A percentile compares a stretch with the other conserved stretches of the same genome.
These are phyloP conservation scores for Oenanthe javanica DNA, from an alignment of 140 eudicot species.

Conservation along the genomic window DNA sequence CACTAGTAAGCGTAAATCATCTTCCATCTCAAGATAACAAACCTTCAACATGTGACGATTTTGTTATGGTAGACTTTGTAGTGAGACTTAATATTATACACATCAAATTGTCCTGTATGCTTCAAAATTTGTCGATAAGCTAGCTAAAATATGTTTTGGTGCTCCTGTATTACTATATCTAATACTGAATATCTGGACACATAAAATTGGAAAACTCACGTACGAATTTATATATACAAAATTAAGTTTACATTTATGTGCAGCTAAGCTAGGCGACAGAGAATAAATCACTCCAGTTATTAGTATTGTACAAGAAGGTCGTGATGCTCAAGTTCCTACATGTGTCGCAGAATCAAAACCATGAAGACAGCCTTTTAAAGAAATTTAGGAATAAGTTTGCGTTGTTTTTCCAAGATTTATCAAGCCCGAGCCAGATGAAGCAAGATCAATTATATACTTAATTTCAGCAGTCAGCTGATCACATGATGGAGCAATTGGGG, in stretches of 20 bases:
- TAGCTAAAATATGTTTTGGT: neutral
- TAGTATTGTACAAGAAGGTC: neutral
- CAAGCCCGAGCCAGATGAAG: neutral
- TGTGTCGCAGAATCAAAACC: neutral
- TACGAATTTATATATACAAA: neutral
- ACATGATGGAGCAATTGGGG: conserved; percentile 1
- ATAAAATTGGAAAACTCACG: neutral
- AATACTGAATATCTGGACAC: neutral
- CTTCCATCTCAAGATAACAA: neutral
- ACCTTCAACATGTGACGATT: neutral
- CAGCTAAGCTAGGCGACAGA: neutral
- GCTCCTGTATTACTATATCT: neutral
- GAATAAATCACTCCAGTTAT: neutral
- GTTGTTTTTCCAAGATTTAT: neutral
- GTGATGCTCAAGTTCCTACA: neutral
- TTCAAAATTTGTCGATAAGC: too few species aligned
- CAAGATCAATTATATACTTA: neutral
- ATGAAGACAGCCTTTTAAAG: neutral
- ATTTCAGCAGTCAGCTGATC: neutral
- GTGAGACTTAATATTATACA: neutral
- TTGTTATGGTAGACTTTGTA: neutral
- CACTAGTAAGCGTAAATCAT: neutral
- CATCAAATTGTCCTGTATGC: too few species aligned
- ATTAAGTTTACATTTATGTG: neutral
- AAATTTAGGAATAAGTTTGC: neutral